phyloP scores from a whole-genome alignment of 257 asterid genomes.

The Scutellaria barbata region DNA sequence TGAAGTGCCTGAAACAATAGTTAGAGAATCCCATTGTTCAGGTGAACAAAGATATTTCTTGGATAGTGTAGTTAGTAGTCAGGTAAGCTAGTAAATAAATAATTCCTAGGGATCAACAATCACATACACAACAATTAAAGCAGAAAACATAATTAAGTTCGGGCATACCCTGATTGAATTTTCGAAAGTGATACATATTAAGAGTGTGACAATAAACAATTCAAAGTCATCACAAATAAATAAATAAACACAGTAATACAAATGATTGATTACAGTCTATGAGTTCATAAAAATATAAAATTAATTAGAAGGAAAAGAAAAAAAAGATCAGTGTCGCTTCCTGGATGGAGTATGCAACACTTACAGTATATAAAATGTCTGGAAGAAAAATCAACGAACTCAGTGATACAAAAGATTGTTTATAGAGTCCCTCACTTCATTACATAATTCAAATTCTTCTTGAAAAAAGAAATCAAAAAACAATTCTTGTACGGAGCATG shows the following conservation, averaged over 20 bases:
- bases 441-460: neutral
- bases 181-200: neutral
- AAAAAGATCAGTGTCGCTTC: neutral
- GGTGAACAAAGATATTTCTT: conserved; percentile 16
- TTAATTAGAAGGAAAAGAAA: neutral
- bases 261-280: neutral
- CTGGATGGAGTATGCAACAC: neutral
- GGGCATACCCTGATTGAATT: conserved; percentile 7
- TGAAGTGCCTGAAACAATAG: conserved; percentile 67
- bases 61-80: neutral
- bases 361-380: neutral
- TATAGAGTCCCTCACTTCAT: neutral
- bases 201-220: neutral
- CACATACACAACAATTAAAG: neutral
- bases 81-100: neutral
- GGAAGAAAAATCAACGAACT: neutral
- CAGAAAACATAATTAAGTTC: neutral
- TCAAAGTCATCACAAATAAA: conserved; percentile 5
- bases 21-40: conserved; percentile 24
- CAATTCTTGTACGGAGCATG: conserved; percentile 14
- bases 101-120: conserved; percentile 15
- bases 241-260: conserved; percentile 4
- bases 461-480: neutral
- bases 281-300: neutral
- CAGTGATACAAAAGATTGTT: neutral